Evolutionary conservation across 257 asterid species (phyloP), one percentile per base, ranked within the genome.

Genomic region (Fraxinus anomala): DNA sequence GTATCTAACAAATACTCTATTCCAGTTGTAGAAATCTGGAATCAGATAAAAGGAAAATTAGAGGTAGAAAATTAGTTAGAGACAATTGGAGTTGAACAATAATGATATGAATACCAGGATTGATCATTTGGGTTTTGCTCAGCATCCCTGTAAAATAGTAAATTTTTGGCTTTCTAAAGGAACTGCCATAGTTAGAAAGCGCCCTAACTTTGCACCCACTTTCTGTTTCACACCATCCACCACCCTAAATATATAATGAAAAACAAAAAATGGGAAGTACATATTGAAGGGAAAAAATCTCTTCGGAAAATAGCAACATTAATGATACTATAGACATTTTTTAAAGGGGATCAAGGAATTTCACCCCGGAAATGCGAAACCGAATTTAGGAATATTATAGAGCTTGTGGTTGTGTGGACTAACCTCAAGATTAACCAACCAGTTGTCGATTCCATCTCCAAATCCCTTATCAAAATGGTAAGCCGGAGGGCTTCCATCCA

Each of bases 11-110:
- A 1, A 36, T 37, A 80, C 88, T 76, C 76, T 72, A 74, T 87
- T 82, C 90, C 88, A 84, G 28, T 84, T 84, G 39, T 73, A 77
- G 72, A 87, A 84, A 70, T 77, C 88, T 84, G 69, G n/a, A 77
- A 68, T 36, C 33, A 11, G 65, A 59, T 63, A 10, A 30, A 63
- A 77, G 49, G 7, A 69, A 54, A 6, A 5, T 44, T 74, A 26
- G 59, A 1, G 9, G n/a, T 16, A 16, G 21, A 47, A 47, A 47
- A 3, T 16, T 47, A 47, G n/a, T 47, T 14, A 14, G n/a, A 16
- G n/a, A 47, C n/a, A 47, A 47, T 47, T 5, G 1, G 5, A 47
- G 8, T 47, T 47, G 56, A 47, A 47, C 19, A 47, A 47, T 47
- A 14, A 14, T 47, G 59, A 47, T 1, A 16, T 14, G 21, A 47